phyloP scores from a whole-genome alignment of 129 eudicot genomes.

The Sambucus nigra region DNA sequence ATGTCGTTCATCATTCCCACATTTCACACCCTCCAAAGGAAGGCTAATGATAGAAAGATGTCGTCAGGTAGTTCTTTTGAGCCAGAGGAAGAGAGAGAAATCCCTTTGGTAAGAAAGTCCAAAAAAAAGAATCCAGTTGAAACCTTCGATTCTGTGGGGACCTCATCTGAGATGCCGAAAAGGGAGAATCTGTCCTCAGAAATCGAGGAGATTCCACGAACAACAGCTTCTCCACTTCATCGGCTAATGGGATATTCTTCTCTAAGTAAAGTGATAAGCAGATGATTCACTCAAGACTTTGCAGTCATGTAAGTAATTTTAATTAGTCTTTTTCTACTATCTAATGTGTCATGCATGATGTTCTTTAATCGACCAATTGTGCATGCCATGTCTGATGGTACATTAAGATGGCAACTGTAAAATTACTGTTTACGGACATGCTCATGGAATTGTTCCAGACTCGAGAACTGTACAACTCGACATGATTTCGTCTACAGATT shows the following conservation, averaged over 20 bases:
- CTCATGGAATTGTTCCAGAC: no score
- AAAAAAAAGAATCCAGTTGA: conserved; percentile 9
- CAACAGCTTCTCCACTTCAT: conserved; percentile 54
- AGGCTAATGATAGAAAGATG: conserved; percentile 11
- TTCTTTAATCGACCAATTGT: no score
- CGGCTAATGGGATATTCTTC: conserved; percentile 89
- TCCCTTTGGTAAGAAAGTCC: conserved; percentile 12
- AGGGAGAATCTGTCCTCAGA: conserved; percentile 29
- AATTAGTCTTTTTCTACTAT: no score
- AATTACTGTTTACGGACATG: no score
- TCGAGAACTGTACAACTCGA: no score
- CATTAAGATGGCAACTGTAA: no score
- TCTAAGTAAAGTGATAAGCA: conserved; percentile 48
- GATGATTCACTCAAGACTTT: no score
- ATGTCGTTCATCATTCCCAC: conserved; percentile 16
- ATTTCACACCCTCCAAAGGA: conserved; percentile 3
- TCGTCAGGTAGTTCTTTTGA: conserved; percentile 22
- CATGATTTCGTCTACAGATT: not conserved
- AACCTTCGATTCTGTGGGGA: conserved; percentile 20
- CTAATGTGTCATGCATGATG: no score
- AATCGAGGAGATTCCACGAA: conserved; percentile 43
- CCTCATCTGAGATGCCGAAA: conserved; percentile 22
- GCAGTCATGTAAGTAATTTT: no score
- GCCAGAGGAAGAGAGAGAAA: conserved; percentile 30
- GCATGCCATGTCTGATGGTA: no score